Conservation (phyloP, 257 asterid genomes). For the Solanum clarkiae region DNA sequence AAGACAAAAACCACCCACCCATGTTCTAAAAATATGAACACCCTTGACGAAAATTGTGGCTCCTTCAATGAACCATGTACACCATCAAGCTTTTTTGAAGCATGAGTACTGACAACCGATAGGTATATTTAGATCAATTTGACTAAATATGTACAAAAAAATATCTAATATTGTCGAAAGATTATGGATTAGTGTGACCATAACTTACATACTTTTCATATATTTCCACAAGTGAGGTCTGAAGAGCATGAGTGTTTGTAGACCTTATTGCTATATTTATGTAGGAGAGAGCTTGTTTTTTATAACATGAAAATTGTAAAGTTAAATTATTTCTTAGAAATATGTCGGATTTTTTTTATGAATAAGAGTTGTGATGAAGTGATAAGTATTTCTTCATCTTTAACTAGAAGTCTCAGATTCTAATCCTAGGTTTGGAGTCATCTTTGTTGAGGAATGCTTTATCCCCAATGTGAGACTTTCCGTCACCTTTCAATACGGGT, state of each 20-base stretch:
- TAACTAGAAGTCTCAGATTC: no score
- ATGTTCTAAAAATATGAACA: no score
- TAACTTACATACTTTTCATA: not conserved
- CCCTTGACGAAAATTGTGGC: no score
- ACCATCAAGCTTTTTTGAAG: not conserved
- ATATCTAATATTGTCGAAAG: not conserved
- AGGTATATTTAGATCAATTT: not conserved
- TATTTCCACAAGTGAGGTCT: rapidly evolving
- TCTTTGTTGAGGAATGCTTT: no score
- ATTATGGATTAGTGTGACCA: rapidly evolving
- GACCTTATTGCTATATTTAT: no score
- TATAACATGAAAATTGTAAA: not conserved
- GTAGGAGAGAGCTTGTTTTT: not conserved
- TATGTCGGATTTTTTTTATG: not conserved
- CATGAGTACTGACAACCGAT: not conserved
- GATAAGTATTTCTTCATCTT: not conserved
- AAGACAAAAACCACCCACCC: no score
- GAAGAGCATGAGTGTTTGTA: no score
- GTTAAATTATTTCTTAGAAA: not conserved
- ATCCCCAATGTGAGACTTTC: no score
- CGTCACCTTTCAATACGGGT: no score
- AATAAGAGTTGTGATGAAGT: not conserved
- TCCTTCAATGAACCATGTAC: not conserved
- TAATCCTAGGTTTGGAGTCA: no score
- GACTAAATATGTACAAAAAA: no score